phyloP scores from a whole-genome alignment of 1,139 yeast genomes.

The Scheffersomyces lignicola region DNA sequence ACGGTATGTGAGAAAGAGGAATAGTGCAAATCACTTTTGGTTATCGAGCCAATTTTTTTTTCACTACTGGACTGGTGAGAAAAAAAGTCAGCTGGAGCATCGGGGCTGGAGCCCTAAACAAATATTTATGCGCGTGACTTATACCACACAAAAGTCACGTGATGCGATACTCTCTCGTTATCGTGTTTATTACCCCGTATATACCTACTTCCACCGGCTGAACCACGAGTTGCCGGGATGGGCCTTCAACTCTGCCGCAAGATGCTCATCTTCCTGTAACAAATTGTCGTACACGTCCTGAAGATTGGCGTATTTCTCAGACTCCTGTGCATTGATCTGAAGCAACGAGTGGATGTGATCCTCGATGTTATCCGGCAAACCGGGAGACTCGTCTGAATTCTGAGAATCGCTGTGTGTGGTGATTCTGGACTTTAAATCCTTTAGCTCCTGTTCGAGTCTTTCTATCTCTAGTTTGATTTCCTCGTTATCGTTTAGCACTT shows the following conservation, averaged over 20 bases:
- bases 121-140: too few relatives aligned
- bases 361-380: slow-evolving; percentile 42
- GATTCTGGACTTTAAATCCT: slow-evolving; percentile 48
- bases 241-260: slow-evolving; percentile 29
- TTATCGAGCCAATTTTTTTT: slow-evolving; percentile 1
- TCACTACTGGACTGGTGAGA: slow-evolving; percentile 3
- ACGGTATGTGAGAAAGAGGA: slow-evolving; percentile 2
- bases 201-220: slow-evolving; percentile 29
- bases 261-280: slow-evolving; percentile 25
- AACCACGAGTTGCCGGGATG: slow-evolving; percentile 28
- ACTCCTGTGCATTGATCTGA: slow-evolving; percentile 54
- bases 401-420: slow-evolving; percentile 18
- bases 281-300: slow-evolving; percentile 47
- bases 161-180: too few relatives aligned
- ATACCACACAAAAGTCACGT: too few relatives aligned
- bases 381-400: slow-evolving; percentile 10
- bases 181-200: too few relatives aligned
- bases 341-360: slow-evolving; percentile 48
- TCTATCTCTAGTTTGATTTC: slow-evolving; percentile 66
- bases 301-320: slow-evolving; percentile 53
- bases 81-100: slow-evolving; percentile 1
- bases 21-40: slow-evolving; percentile 1
- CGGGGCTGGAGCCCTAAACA: slow-evolving; percentile 14
- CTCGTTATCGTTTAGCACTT: slow-evolving; percentile 72
- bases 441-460: slow-evolving; percentile 53